Base-by-base conservation (phyloP, 1,139 yeast species). In the Kodamaea plutei region DNA sequence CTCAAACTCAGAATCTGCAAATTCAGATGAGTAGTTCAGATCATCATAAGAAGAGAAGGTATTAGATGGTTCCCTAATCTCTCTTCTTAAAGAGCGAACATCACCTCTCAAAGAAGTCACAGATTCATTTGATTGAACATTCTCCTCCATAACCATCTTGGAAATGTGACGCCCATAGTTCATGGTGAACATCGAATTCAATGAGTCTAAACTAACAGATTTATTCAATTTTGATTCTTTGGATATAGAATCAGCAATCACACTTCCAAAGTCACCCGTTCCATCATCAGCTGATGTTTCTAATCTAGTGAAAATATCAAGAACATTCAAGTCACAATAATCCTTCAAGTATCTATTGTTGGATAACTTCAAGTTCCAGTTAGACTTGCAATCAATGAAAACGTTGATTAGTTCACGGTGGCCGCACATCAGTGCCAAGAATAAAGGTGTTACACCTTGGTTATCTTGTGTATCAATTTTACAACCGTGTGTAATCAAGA, bases 371-470 rank as follows among this genome's bases (percentile, higher is more conserved):
- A 72, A 57, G 40, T 72, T 68, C 42, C 78, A 65, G 45, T 77
- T 80, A 1, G 93, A 85, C 44, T 73, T 77, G 53, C 83, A 79
- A 25, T 69, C 75, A 26, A 79, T 54, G 42, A 82, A 66, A 30
- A 78, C 56, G 30, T 68, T 61, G 37, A 80, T 78, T 37, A 80
- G 64, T 27, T 73, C 75, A 28, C 84, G 61, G 48, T 81, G 74
- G 10, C 96, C 96, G 42, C 72, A 65, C 47, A 88, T 58, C 14
- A 89, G 76, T 0, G 96, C 95, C 50, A 83, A 78, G 56, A 88
- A 95, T 35, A 91, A 64, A 8, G 97, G 94, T 0, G 95, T 82
- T 43, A 78, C 73, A 1, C 95, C 96, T 52, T 82, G 84, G 29
- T 71, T 68, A 53, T 89, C 97, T 44, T 73, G 74, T 21, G 70